Evolutionary conservation across 805 yeast genomes (phyloP).

Genomic region (Yamadazyma olivae): DNA sequence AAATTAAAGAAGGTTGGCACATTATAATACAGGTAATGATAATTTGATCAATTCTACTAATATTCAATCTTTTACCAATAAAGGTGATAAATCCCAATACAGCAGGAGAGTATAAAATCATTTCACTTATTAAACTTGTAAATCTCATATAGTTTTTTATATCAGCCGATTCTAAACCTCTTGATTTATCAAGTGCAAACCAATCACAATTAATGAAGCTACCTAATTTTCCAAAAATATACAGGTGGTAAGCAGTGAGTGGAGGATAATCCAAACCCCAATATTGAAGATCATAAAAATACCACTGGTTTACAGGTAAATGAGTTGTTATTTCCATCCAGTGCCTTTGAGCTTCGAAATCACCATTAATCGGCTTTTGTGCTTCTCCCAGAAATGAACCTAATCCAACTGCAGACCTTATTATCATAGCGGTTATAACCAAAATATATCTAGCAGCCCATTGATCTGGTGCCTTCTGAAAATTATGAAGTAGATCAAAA

Average conservation of each 20-base stretch:
- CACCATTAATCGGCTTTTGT: slow-evolving; percentile 83
- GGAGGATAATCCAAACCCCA: slow-evolving; percentile 99
- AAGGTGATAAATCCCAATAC: slow-evolving; percentile 67
- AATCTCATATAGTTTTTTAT: slow-evolving; percentile 83
- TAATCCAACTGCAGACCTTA: slow-evolving; percentile 81
- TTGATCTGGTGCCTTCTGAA: slow-evolving; percentile 78
- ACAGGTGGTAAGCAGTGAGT: slow-evolving; percentile 90
- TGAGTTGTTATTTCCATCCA: slow-evolving; percentile 92
- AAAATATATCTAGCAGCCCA: slow-evolving; percentile 86
- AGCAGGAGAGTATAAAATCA: slow-evolving; percentile 74
- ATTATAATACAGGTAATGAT: slow-evolving; percentile 75
- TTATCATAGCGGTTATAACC: slow-evolving; percentile 66
- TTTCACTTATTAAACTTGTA: slow-evolving; percentile 74
- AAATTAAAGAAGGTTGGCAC: slow-evolving; percentile 75
- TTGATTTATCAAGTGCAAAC: slow-evolving; percentile 70
- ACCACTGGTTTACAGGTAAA: slow-evolving; percentile 78
- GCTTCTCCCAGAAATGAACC: slow-evolving; percentile 81
- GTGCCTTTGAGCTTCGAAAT: slow-evolving; percentile 96
- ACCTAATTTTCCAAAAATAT: slow-evolving; percentile 74
- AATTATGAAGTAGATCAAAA: slow-evolving; percentile 73
- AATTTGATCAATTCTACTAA: slow-evolving; percentile 70
- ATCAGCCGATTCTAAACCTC: slow-evolving; percentile 69
- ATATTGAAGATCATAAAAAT: slow-evolving; percentile 80
- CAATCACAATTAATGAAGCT: slow-evolving; percentile 58
- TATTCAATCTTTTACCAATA: slow-evolving; percentile 57